Evolutionary conservation across 139 green algal species (phyloP).

Genomic region (Coelastrella sp.): DNA sequence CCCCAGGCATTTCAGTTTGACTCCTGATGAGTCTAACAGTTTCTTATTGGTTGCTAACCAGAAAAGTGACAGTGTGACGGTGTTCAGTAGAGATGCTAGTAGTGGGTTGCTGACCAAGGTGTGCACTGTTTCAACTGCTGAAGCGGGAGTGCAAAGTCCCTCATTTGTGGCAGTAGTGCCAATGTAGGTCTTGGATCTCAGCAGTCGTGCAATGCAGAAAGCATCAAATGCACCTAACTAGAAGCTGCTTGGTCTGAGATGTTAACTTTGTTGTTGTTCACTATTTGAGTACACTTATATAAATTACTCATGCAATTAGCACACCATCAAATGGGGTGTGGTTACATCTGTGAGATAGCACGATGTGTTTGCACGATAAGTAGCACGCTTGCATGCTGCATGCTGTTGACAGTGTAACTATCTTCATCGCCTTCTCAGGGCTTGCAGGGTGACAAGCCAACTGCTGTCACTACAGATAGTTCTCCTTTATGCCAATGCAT

Average conservation of each 20-base stretch:
- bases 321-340: too few species aligned
- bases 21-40: not conserved
- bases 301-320: too few species aligned
- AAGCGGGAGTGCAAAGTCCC: not conserved
- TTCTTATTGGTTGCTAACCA: slow-evolving; percentile 33
- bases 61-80: slow-evolving; percentile 26
- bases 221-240: too few species aligned
- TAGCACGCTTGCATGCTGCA: too few species aligned
- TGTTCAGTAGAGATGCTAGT: not conserved
- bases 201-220: not conserved
- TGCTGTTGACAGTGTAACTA: not conserved
- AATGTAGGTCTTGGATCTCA: not conserved
- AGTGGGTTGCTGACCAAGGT: slow-evolving; percentile 16
- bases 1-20: slow-evolving; percentile 41
- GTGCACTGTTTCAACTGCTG: slow-evolving; percentile 6
- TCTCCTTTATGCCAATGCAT: too few species aligned
- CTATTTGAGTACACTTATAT: too few species aligned
- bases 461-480: too few species aligned
- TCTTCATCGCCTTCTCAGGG: too few species aligned
- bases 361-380: too few species aligned
- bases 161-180: slow-evolving; percentile 16
- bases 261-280: not conserved
- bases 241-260: not conserved
- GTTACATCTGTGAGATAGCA: too few species aligned
- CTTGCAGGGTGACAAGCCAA: too few species aligned